Evolutionary conservation across 2,329 filamentous ascomycete species (phyloP), one percentile per base, ranked within the genome.

Genomic region (Cylindrodendrum hubeiense): DNA sequence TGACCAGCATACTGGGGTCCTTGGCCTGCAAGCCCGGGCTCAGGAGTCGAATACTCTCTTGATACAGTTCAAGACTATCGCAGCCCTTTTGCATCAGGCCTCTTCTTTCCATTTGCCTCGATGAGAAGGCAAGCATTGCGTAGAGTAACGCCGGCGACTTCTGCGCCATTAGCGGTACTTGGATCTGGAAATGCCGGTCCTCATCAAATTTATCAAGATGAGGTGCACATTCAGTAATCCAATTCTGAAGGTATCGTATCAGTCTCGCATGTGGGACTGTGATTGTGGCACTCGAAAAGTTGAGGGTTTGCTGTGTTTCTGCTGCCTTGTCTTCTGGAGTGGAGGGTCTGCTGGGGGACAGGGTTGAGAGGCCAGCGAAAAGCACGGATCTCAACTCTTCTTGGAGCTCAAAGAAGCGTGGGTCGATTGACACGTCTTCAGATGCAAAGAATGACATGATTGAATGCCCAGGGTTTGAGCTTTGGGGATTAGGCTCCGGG

Each of bases 171-270:
- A 84, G 75, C 0, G 86, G 83, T 3, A 89, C 77, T 12, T 85
- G 80, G 1, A 84, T 81, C 19, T 84, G 83, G 69, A 89, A 89
- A 47, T 83, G 82, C 13, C 83, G 82, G 15, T 83, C 77, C 28
- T 80, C 79, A 63, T 89, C 86, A 55, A 88, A 87, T 74, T 87
- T 89, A 69, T 89, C 87, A 4, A 89, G 66, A 26, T 76, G 74
- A 1, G 76, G 81, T 3, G 85, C 85, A 43, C 87, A 82, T 60
- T 87, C 82, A 1, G 82, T 81, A 22, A 87, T 81, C 74, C 86
- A 88, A 47, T 86, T 83, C 44, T 83, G 81, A 37, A 85, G 70
- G 53, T 82, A 84, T 33, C 63, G 68, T 54, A 69, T 71, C 43
- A 71, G 69, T 57, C 52, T 69, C 44, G 69, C 74, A 56, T 67